These are phyloP conservation scores for Mortierella antarctica DNA, from an alignment of 192 early-diverging fungal species.

Conservation along the genomic window DNA sequence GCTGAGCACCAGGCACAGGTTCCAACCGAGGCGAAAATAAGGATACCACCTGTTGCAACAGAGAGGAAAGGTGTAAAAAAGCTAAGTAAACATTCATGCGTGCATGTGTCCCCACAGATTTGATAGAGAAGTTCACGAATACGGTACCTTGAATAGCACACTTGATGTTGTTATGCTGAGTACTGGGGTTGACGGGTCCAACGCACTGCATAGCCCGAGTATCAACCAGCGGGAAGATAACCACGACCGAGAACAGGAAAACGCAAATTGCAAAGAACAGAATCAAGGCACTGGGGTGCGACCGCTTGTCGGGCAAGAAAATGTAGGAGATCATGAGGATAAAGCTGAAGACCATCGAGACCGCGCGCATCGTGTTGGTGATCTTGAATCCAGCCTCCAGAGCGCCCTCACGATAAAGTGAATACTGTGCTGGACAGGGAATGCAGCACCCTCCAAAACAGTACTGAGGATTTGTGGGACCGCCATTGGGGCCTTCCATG, in stretches of 20 bases:
- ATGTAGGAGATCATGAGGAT: conserved; percentile 59
- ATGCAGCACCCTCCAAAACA: conserved; percentile 62
- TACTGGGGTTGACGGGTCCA: conserved; percentile 44
- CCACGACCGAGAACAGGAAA: conserved; percentile 59
- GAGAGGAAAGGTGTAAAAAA: neutral
- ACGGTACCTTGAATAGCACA: conserved; percentile 63
- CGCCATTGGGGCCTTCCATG: conserved; percentile 12
- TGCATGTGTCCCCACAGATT: neutral
- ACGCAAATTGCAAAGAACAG: conserved; percentile 55
- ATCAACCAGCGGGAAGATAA: conserved; percentile 58
- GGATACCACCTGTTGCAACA: conserved; percentile 47
- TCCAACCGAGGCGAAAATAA: conserved; percentile 58
- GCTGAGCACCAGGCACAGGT: conserved; percentile 60
- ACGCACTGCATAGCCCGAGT: conserved; percentile 58
- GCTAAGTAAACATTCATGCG: neutral
- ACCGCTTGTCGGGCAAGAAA: conserved; percentile 60
- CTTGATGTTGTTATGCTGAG: conserved; percentile 56
- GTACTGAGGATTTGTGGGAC: conserved; percentile 16
- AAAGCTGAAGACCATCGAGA: conserved; percentile 55
- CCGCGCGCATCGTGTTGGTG: conserved; percentile 57
- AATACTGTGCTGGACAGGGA: conserved; percentile 62
- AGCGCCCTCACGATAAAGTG: conserved; percentile 55
- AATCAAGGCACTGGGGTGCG: conserved; percentile 63
- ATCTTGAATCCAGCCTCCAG: conserved; percentile 52
- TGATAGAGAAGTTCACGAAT: neutral